These are phyloP conservation scores for Penicillium angulare DNA, from an alignment of 495 filamentous ascomycete genomes.

Conservation along the genomic window DNA sequence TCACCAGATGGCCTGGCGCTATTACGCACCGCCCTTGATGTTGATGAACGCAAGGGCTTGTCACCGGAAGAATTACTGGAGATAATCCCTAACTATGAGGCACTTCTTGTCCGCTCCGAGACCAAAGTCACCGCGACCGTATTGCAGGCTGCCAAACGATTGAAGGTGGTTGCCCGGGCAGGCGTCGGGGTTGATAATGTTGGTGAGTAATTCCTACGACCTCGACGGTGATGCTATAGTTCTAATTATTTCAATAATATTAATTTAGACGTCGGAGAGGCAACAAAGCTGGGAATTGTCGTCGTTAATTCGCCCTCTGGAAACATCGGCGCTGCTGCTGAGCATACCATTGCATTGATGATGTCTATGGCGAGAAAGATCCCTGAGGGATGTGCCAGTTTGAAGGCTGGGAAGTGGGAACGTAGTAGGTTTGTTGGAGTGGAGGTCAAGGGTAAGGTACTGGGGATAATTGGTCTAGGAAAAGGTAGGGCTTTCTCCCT, in stretches of 20 bases:
- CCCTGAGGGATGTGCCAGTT: slow-evolving; percentile 53
- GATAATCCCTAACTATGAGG: slow-evolving; percentile 63
- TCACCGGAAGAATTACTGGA: slow-evolving; percentile 53
- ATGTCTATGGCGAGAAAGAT: slow-evolving; percentile 66
- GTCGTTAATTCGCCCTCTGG: slow-evolving; percentile 69
- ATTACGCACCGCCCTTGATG: slow-evolving; percentile 53
- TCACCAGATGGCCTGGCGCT: slow-evolving; percentile 68
- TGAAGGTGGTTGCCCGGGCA: slow-evolving; percentile 71
- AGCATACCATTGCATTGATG: slow-evolving; percentile 66
- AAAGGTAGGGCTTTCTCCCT: slow-evolving; percentile 45
- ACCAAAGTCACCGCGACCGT: slow-evolving; percentile 65
- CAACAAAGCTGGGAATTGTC: slow-evolving; percentile 64
- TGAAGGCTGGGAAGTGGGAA: slow-evolving; percentile 67
- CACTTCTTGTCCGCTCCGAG: slow-evolving; percentile 68
- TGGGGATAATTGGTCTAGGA: slow-evolving; percentile 67
- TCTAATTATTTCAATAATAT: not conserved
- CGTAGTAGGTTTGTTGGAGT: slow-evolving; percentile 65
- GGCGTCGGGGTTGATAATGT: slow-evolving; percentile 79
- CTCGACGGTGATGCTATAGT: not conserved
- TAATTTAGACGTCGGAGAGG: slow-evolving; percentile 54
- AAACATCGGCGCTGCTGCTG: slow-evolving; percentile 69
- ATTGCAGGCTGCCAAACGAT: slow-evolving; percentile 54
- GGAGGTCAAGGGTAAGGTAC: slow-evolving; percentile 66
- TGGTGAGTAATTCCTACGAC: slow-evolving; percentile 15
- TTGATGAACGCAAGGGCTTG: slow-evolving; percentile 58